Evolutionary conservation across 495 filamentous ascomycete genomes (phyloP), one percentile per base, ranked within the genome.

Genomic region (Bathelium albidoporum): DNA sequence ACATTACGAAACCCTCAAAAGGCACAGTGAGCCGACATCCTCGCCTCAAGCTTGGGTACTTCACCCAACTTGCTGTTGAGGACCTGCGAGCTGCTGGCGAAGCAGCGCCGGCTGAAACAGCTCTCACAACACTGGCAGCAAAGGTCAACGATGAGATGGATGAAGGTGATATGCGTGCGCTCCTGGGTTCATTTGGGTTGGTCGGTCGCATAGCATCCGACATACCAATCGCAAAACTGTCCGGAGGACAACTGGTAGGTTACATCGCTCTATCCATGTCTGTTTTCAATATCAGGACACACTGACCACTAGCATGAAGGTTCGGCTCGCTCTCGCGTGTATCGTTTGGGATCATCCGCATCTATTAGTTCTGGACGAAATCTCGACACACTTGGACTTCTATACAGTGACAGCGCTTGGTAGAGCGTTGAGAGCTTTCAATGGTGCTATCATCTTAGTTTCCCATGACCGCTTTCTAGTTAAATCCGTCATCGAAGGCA

Each of bases 361-460:
- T 31, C 77, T 88, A 28, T 80, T 95, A 26, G 80, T 95, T 16
- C 81, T 95, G 10, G 89, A 95, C 69, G 89, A 95, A 71, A 85
- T 87, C 20, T 93, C 88, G 11, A 95, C 89, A n/a, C 89, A 93
- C 76, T 75, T 95, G 39, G 89, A 95, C 67, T 86, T 85, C 66
- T 79, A 91, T 71, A 89, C 87, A 2, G 87, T 92, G 32, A 80
- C 78, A 7, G 88, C 87, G 3, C 76, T 95, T 44, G 79, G 83
- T 2, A 78, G 80, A 36, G 87, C 85, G 12, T 73, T 95, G 65
- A 75, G 80, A 5, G 76, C 69, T 0, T 93, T 86, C 77, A 79
- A 82, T 32, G 89, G 89, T 0, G 88, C 89, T 0, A 79, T 92
- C 2, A 68, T 92, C 64, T 60, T 91, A 1, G 84, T 93, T 1